A percentile compares a stretch with the other conserved stretches of the same genome.
phyloP scores from a whole-genome alignment of 768 basidiomycete species.

The Suillus variegatus region DNA sequence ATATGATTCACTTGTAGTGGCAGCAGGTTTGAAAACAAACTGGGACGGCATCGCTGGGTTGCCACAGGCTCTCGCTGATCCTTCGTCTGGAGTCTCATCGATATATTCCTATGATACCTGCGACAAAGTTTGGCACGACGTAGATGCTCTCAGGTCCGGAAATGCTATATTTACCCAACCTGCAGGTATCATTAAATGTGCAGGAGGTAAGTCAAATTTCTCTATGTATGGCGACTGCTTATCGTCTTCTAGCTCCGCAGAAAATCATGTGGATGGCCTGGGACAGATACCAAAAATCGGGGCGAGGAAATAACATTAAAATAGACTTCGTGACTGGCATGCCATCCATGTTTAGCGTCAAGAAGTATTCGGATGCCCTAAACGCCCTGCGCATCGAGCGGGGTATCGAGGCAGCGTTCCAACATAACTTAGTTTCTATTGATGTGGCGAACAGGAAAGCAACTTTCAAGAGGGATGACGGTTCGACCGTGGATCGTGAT shows the following conservation, averaged over 20 bases:
- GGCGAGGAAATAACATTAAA: slow-evolving; percentile 55
- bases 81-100: slow-evolving; percentile 79
- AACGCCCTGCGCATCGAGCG: slow-evolving; percentile 76
- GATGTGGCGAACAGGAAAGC: slow-evolving; percentile 73
- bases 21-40: slow-evolving; percentile 86
- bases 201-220: slow-evolving; percentile 59
- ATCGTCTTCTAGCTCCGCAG: slow-evolving; percentile 59
- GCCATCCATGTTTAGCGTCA: slow-evolving; percentile 96
- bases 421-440: slow-evolving; percentile 79
- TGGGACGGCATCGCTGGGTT: slow-evolving; percentile 78
- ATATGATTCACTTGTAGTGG: slow-evolving; percentile 89
- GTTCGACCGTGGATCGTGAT: slow-evolving; percentile 65
- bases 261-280: slow-evolving; percentile 99
- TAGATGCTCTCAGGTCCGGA: slow-evolving; percentile 73
- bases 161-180: slow-evolving; percentile 96
- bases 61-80: slow-evolving; percentile 71
- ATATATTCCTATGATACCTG: slow-evolving; percentile 91
- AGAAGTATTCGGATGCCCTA: slow-evolving; percentile 92
- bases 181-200: slow-evolving; percentile 89
- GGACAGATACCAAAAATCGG: slow-evolving; percentile 72
- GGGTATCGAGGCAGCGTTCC: slow-evolving; percentile 76
- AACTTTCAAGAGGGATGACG: slow-evolving; percentile 81
- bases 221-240: slow-evolving; percentile 6
- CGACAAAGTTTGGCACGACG: slow-evolving; percentile 86
- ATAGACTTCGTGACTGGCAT: slow-evolving; percentile 86